phyloP scores from a whole-genome alignment of 2,329 filamentous ascomycete genomes.

The Colletotrichum falcatum region DNA sequence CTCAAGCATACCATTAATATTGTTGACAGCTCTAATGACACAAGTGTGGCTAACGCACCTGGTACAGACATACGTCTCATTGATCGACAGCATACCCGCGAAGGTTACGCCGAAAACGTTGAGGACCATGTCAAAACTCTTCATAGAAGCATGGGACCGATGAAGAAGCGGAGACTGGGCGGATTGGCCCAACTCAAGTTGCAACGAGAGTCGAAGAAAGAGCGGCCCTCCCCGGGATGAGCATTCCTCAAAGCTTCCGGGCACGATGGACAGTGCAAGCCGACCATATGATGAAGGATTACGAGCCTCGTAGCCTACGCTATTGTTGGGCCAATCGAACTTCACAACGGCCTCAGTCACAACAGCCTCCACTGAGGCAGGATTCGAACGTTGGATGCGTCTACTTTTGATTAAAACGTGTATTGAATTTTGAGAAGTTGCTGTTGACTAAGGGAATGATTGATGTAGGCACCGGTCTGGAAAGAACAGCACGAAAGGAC shows the following conservation, averaged over 20 bases:
- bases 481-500: not conserved
- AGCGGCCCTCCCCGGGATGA: not conserved
- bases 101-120: not conserved
- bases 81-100: not conserved
- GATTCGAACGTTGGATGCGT: not conserved
- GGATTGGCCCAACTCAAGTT: constrained; percentile 1
- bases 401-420: not conserved
- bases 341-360: no score
- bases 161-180: not conserved
- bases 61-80: not conserved
- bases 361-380: no score
- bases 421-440: not conserved
- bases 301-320: not conserved
- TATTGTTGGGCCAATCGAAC: not conserved
- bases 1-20: constrained; percentile 7
- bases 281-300: not conserved
- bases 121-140: constrained; percentile 12
- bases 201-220: not conserved
- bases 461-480: not conserved
- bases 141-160: constrained; percentile 3
- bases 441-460: not conserved
- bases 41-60: not conserved
- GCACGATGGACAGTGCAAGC: not conserved
- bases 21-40: not conserved
- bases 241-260: not conserved